Base-by-base conservation (phyloP, 2,329 filamentous ascomycete genomes). In the Chrysosporium keratinophilum region DNA sequence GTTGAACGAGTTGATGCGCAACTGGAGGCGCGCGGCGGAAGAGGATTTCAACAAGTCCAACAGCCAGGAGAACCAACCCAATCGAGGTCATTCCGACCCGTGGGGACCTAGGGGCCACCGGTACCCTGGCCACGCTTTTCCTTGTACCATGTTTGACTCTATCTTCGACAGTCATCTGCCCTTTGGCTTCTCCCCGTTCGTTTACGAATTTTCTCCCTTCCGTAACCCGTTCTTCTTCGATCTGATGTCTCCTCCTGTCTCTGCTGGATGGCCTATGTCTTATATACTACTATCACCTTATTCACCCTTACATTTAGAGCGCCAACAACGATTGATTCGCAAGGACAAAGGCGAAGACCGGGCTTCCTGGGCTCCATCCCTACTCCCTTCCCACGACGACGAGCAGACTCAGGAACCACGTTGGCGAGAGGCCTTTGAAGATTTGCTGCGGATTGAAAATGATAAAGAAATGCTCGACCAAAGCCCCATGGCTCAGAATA, bases 401-500 rank as follows among this genome's bases (percentile, higher is more conserved):
- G 68, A 54, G 65, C 70, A 58, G 59, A 68, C 46, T 2, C 58
- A 55, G 1, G 67, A 69, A 48, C 68, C 69, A 0, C 70, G 71
- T 33, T 81, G 79, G 78, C 71, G 76, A 14, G 74, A 76, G 49
- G 79, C 80, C 0, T 82, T 80, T 59, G 78, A 82, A 60, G 80
- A 83, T 59, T 70, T 83, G 9, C 59, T 82, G 14, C 71, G 71
- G 46, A 67, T 77, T 2, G 68, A 74, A 50, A 73, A 74, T 50
- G 72, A 71, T 19, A 66, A 70, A 52, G 61, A 66, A 20, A 69
- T 74, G 67, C 62, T 73, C 6, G 68, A 72, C 40, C 51, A 52
- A 34, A 62, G 66, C 20, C 47, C 58, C 1, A 50, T 60, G 6
- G 55, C 62, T 1, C 54, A 59, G 6, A 59, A 55, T 15, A 66